Base-by-base conservation (phyloP, 2,329 filamentous ascomycete genomes). In the Aureobasidium vineae region DNA sequence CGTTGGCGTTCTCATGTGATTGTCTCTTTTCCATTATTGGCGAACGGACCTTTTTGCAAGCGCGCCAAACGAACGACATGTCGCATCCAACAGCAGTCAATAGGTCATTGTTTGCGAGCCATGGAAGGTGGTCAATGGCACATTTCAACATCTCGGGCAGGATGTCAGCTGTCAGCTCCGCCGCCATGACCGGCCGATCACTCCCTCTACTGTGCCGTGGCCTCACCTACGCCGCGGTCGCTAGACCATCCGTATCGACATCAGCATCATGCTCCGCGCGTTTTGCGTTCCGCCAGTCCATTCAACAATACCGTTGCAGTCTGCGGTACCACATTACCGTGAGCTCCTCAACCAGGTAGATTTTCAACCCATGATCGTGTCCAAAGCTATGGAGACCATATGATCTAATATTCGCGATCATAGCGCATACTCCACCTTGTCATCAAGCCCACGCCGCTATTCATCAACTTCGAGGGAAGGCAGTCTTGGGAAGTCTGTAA, bases 1-100 rank as follows among this genome's bases (percentile, higher is more conserved):
- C 41, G 56, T 49, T 47, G 41, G 57, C 57, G 57, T 61, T 61
- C 41, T 61, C 57, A 61, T 61, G 57, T 61, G 57, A 59, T 59
- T 41, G n/a, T 60, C 28, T 45, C 40, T 47, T 28, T 41, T 47
- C 41, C 43, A 26, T 41, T 38, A n/a, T 61, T 26, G 41, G 43
- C 8, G 43, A 28, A 49, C 57, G 57, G 57, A 61, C 57, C 41
- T 23, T 49, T 60, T 49, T 41, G 54, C 57, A 61, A 61, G 57
- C 57, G 41, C 41, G 57, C 41, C 57, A n/a, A 49, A 36, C 57
- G 10, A 49, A 61, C 57, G 57, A 61, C 57, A 61, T 61, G 57
- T 61, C 57, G 43, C 57, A 49, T 47, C 31, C 57, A 61, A 61
- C 41, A 38, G 57, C 41, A 47, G 57, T 61, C 31, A 61, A 38